Evolutionary conservation across 768 basidiomycete species (phyloP), one percentile per base, ranked within the genome.

Genomic region (Butyriboletus loyo): DNA sequence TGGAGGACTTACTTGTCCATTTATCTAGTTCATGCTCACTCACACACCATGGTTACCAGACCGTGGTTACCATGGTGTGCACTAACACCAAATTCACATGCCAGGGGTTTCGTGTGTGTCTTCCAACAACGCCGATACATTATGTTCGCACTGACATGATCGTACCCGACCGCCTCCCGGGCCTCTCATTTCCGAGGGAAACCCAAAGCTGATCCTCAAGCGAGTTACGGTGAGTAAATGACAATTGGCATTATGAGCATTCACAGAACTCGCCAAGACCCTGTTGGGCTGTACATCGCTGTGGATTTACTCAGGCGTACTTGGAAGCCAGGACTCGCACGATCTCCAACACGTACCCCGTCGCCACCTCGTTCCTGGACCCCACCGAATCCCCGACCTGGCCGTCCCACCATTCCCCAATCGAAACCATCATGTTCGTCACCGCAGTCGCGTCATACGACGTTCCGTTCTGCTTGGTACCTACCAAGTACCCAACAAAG

Each of bases 401-500:
- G 7, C 15, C 39, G 31, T 61, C 66, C 69, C 72, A 74, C 37
- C 36, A 27, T 42, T 69, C 46, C 27, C 73, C 74, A n/a, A 75
- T 67, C 13, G 32, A 54, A 5, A 75, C n/a, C 65, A 73, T 61
- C 27, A 57, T 35, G 6, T 54, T 48, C 24, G 45, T 34, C 46
- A 75, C 56, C 40, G 30, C 42, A 3, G 51, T 55, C 27, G 57
- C 54, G 32, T 75, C 64, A 30, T 70, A 75, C 54, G 61, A n/a
- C 25, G 50, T 52, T 30, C 66, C 68, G 19, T 52, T 59, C 21
- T 42, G 42, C 58, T 72, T 73, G 24, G 56, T 58, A 8, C 46
- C 57, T 35, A 32, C 66, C n/a, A 75, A 56, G 44, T 73, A 73
- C 15, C 31, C 49, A 14, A 71, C 61, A 43, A 75, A 75, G 30